phyloP scores from a whole-genome alignment of 345 rosid species.

The Bruguiera gymnorhiza region DNA sequence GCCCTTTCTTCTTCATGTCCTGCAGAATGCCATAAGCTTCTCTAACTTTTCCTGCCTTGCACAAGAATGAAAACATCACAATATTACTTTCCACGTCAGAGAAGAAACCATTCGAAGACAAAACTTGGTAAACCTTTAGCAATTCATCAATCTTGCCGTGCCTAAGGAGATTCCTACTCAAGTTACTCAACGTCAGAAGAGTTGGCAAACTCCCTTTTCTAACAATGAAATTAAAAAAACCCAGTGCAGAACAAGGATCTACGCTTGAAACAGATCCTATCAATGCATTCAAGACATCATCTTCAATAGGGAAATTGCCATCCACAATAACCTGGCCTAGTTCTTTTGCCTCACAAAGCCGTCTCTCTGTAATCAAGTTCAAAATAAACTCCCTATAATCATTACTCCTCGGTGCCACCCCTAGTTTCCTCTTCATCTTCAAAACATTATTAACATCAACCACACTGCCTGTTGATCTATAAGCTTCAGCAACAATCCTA shows the following conservation, averaged over 20 bases:
- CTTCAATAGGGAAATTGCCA: slow-evolving; percentile 74
- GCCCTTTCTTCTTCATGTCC: slow-evolving; percentile 81
- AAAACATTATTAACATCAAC: slow-evolving; percentile 55
- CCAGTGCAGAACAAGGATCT: slow-evolving; percentile 58
- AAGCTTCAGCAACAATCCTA: slow-evolving; percentile 74
- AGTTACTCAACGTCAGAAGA: slow-evolving; percentile 51
- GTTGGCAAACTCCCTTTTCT: slow-evolving; percentile 55
- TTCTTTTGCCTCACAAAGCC: slow-evolving; percentile 60
- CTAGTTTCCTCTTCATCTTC: slow-evolving; percentile 88
- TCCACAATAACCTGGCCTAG: slow-evolving; percentile 57
- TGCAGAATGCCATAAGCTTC: slow-evolving; percentile 74
- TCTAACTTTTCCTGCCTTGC: slow-evolving; percentile 64
- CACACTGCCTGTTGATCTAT: slow-evolving; percentile 43
- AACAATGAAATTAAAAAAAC: slow-evolving; percentile 48
- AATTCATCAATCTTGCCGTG: slow-evolving; percentile 52
- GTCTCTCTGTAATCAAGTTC: slow-evolving; percentile 54
- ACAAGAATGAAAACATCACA: slow-evolving; percentile 61
- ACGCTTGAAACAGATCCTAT: slow-evolving; percentile 67
- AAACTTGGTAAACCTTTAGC: slow-evolving; percentile 43
- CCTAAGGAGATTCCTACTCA: slow-evolving; percentile 68
- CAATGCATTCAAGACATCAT: slow-evolving; percentile 61
- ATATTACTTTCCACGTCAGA: slow-evolving; percentile 48
- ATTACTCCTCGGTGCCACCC: slow-evolving; percentile 77
- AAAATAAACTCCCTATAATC: slow-evolving; percentile 68
- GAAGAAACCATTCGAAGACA: slow-evolving; percentile 54